phyloP scores from a whole-genome alignment of 257 asterid genomes.

The Solanum clarkiae region DNA sequence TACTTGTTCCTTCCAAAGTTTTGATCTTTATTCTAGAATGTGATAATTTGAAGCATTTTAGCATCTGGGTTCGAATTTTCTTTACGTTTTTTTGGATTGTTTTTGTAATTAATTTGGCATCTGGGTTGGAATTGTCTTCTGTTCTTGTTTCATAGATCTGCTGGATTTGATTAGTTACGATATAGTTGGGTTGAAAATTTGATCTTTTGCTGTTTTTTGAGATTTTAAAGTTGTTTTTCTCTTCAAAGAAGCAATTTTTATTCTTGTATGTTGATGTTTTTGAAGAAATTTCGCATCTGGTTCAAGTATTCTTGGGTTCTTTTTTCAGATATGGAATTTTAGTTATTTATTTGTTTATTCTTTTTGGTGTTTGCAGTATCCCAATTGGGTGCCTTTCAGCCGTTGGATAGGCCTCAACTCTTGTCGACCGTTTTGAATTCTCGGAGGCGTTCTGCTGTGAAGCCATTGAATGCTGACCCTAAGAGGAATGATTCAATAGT shows the following conservation, averaged over 20 bases:
- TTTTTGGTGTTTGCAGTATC: conserved; percentile 11
- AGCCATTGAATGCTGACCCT: conserved; percentile 55
- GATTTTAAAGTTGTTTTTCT: not conserved
- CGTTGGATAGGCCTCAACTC: conserved; percentile 31
- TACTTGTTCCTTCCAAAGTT: not conserved
- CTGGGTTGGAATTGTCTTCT: not conserved
- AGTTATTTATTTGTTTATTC: not conserved
- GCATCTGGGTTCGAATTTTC: not conserved
- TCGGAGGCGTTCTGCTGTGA: conserved; percentile 27
- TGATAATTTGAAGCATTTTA: not conserved
- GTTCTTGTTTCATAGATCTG: not conserved
- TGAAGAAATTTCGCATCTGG: not conserved
- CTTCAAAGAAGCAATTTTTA: not conserved
- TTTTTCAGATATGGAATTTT: not conserved
- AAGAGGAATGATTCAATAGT: conserved; percentile 38
- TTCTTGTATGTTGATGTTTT: not conserved
- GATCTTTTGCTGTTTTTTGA: not conserved
- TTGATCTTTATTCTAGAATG: not conserved
- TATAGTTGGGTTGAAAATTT: not conserved
- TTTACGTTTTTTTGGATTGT: not conserved
- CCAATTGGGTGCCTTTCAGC: conserved; percentile 36
- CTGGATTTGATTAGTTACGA: not conserved
- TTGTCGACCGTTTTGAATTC: conserved; percentile 23
- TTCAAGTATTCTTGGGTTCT: not conserved
- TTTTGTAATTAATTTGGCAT: not conserved